phyloP scores from a whole-genome alignment of 2,329 filamentous ascomycete genomes.

The Dissoconium aciculare region DNA sequence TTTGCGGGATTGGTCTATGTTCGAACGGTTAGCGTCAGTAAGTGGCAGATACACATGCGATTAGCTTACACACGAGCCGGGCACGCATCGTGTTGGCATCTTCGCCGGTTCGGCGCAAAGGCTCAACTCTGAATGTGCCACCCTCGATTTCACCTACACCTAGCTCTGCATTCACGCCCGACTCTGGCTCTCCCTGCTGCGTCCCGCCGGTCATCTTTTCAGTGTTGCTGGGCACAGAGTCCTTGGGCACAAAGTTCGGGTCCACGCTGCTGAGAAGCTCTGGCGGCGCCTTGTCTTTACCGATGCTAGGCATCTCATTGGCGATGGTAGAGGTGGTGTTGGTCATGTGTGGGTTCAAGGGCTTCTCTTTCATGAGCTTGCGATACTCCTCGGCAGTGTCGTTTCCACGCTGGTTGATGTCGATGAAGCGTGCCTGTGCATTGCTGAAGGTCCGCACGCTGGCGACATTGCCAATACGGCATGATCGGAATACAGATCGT shows the following conservation, averaged over 20 bases:
- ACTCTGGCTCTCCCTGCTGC: constrained; percentile 35
- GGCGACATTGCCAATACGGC: constrained; percentile 26
- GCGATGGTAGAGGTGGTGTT: constrained; percentile 50
- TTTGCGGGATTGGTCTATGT: constrained; percentile 84
- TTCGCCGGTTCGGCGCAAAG: constrained; percentile 71
- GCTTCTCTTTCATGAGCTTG: constrained; percentile 41
- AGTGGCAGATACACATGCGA: constrained; percentile 4
- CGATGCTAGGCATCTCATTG: constrained; percentile 47
- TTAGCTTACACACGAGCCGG: constrained; percentile 52
- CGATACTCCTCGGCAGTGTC: constrained; percentile 41
- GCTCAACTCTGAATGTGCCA: constrained; percentile 74
- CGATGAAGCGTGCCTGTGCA: constrained; percentile 24
- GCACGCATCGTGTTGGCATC: constrained; percentile 76
- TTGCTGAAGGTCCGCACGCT: constrained; percentile 27
- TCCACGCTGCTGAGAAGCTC: constrained; percentile 45
- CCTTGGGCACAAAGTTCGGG: constrained; percentile 41
- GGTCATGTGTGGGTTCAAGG: constrained; percentile 46
- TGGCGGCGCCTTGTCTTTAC: constrained; percentile 41
- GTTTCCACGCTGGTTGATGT: constrained; percentile 35
- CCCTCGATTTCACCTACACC: constrained; percentile 78
- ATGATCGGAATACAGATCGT: constrained; percentile 31
- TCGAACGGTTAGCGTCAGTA: constrained; percentile 18
- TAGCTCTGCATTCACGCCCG: constrained; percentile 47
- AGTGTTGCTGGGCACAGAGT: constrained; percentile 47
- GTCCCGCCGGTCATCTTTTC: constrained; percentile 51